phyloP scores from a whole-genome alignment of 2,329 filamentous ascomycete species.

The Ophiocordyceps australis region DNA sequence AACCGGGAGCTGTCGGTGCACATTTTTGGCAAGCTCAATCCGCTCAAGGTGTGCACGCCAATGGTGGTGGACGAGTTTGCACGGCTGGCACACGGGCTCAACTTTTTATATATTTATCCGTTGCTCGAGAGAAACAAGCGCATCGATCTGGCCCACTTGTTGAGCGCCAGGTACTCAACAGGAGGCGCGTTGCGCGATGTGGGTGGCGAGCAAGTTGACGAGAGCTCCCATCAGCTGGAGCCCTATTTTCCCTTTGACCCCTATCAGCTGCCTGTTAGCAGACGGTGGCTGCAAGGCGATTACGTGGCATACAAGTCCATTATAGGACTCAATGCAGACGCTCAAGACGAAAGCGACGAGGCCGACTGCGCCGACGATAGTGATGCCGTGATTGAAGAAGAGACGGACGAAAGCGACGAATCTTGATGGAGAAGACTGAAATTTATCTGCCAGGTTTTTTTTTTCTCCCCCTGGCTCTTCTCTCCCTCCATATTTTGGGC shows the following conservation, averaged over 20 bases:
- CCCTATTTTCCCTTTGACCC: conserved; percentile 97
- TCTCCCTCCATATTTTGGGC: no score
- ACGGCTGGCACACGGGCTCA: conserved; percentile 66
- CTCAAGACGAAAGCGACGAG: conserved; percentile 34
- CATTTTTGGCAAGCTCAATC: conserved; percentile 80
- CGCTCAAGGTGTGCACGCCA: conserved; percentile 84
- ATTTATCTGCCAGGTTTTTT: background rate
- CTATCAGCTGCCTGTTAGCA: conserved; percentile 76
- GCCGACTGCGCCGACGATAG: conserved; percentile 31
- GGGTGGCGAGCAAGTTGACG: conserved; percentile 35
- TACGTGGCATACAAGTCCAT: conserved; percentile 70
- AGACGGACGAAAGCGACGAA: no score
- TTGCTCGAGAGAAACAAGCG: conserved; percentile 87
- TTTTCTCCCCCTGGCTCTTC: no score
- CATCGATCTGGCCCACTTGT: conserved; percentile 57
- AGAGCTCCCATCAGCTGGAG: conserved; percentile 71
- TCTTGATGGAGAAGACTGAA: no score
- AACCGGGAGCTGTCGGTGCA: conserved; percentile 58
- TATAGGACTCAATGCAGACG: conserved; percentile 45
- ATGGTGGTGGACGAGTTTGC: conserved; percentile 86
- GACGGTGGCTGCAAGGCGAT: conserved; percentile 70
- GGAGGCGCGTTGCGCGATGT: conserved; percentile 34
- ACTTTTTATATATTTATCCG: conserved; percentile 77
- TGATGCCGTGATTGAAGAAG: no score
- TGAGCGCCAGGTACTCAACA: conserved; percentile 35